A percentile compares a stretch with the other conserved stretches of the same genome.
phyloP scores from a whole-genome alignment of 768 basidiomycete species.

The Suillus weaverae region DNA sequence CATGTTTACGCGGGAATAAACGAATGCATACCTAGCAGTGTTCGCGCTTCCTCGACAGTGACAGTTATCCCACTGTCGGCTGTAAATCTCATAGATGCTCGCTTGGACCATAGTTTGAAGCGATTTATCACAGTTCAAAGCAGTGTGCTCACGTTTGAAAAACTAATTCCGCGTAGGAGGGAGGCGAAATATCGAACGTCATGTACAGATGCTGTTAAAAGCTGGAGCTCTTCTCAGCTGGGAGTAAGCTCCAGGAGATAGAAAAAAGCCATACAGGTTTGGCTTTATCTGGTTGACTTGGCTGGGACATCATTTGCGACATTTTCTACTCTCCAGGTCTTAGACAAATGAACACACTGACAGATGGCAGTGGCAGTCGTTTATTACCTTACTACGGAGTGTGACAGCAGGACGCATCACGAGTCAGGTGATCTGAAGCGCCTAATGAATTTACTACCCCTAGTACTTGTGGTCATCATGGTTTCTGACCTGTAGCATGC shows the following conservation, averaged over 20 bases:
- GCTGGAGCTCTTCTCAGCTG: conserved; percentile 28
- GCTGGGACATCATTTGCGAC: conserved; percentile 21
- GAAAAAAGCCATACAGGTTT: conserved; percentile 20
- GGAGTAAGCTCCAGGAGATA: neutral
- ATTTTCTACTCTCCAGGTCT: conserved; percentile 8
- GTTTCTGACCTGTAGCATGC: too few species aligned
- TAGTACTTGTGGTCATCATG: too few species aligned
- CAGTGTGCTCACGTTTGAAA: conserved; percentile 62
- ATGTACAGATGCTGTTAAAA: conserved; percentile 70
- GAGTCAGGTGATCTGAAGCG: conserved; percentile 16
- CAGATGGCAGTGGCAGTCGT: too few species aligned
- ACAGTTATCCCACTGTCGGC: conserved; percentile 65
- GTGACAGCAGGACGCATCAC: conserved; percentile 5
- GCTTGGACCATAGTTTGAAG: conserved; percentile 39
- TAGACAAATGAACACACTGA: neutral
- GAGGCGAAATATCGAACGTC: conserved; percentile 82
- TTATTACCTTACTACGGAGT: too few species aligned
- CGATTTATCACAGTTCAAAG: conserved; percentile 1
- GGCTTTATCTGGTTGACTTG: conserved; percentile 22
- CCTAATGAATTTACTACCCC: too few species aligned
- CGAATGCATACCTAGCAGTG: conserved; percentile 63
- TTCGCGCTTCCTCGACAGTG: conserved; percentile 82
- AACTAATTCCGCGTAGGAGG: conserved; percentile 79
- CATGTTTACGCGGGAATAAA: conserved; percentile 8
- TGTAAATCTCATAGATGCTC: conserved; percentile 73